Evolutionary conservation across 208 protist species (phyloP).

Genomic region (Endotrypanum monterogeii): DNA sequence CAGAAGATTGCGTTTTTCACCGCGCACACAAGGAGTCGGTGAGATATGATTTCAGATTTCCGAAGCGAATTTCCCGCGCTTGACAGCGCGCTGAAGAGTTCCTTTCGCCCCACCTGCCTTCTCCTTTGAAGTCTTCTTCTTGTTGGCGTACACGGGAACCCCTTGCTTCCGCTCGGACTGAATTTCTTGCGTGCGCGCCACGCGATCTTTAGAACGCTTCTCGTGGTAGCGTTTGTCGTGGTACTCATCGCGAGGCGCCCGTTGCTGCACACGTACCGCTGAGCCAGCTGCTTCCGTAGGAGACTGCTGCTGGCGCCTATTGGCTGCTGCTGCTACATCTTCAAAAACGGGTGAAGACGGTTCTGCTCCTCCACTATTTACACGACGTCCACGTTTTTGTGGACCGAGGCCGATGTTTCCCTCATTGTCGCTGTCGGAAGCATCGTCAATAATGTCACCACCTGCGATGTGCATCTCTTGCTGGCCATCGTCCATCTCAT

Average conservation of each 20-base stretch:
- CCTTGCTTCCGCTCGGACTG: slow-evolving; percentile 28
- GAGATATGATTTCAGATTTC: slow-evolving; percentile 8
- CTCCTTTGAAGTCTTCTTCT: slow-evolving; percentile 61
- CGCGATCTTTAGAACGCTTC: slow-evolving; percentile 48
- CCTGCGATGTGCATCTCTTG: slow-evolving; percentile 38
- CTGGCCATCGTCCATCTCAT: slow-evolving; percentile 84
- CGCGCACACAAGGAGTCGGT: neutral
- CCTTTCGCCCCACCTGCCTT: slow-evolving; percentile 22
- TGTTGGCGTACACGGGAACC: slow-evolving; percentile 60
- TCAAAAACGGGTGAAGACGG: neutral
- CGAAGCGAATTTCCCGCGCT: slow-evolving; percentile 11
- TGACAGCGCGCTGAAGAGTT: slow-evolving; percentile 22
- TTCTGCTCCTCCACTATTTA: neutral
- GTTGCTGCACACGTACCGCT: neutral
- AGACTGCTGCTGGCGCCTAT: neutral
- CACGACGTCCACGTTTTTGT: slow-evolving; percentile 10
- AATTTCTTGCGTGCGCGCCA: slow-evolving; percentile 45
- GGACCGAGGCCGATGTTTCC: neutral
- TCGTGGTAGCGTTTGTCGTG: slow-evolving; percentile 77
- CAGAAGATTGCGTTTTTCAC: neutral
- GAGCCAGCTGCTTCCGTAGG: neutral
- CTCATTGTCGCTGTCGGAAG: slow-evolving; percentile 17
- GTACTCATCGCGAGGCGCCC: slow-evolving; percentile 59
- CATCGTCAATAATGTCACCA: slow-evolving; percentile 38
- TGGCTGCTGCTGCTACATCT: neutral